Percentiles rank a stretch among this genome's conserved stretches.
phyloP scores from a whole-genome alignment of 352 stramenopile species.

The Phytophthora boehmeriae region DNA sequence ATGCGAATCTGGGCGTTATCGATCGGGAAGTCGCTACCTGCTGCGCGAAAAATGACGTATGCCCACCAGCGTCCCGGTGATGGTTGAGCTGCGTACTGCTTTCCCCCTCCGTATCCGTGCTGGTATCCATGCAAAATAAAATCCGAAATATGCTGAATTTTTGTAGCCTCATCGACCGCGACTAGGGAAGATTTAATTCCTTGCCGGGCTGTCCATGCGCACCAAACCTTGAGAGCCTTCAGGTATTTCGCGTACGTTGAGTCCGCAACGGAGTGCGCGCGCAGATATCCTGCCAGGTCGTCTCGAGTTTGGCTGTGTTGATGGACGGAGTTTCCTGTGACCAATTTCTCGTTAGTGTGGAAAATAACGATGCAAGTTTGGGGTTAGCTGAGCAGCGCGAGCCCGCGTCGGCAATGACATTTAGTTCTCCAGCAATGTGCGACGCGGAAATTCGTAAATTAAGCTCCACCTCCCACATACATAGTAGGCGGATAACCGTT shows the following conservation, averaged over 20 bases:
- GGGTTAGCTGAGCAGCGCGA: neutral
- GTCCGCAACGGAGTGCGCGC: neutral
- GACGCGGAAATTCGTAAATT: neutral
- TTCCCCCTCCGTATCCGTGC: neutral
- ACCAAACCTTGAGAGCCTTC: neutral
- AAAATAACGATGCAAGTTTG: neutral
- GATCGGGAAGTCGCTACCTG: neutral
- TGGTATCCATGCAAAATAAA: neutral
- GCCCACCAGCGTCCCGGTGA: too few species aligned
- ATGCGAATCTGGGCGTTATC: neutral
- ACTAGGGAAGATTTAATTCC: neutral
- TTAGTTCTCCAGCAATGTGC: neutral
- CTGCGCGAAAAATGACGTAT: neutral
- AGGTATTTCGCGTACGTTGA: neutral
- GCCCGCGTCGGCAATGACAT: neutral
- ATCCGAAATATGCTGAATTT: neutral
- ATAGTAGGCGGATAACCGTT: neutral
- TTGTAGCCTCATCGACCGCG: neutral
- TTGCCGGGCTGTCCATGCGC: neutral
- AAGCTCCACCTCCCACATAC: neutral
- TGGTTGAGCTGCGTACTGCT: too few species aligned
- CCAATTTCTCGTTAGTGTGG: neutral
- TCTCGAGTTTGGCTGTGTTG: neutral
- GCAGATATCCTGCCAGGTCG: neutral
- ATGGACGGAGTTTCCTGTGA: neutral